Evolutionary conservation across 202 grass and related monocot species (phyloP).

Genomic region (Hordeum pubiflorum): DNA sequence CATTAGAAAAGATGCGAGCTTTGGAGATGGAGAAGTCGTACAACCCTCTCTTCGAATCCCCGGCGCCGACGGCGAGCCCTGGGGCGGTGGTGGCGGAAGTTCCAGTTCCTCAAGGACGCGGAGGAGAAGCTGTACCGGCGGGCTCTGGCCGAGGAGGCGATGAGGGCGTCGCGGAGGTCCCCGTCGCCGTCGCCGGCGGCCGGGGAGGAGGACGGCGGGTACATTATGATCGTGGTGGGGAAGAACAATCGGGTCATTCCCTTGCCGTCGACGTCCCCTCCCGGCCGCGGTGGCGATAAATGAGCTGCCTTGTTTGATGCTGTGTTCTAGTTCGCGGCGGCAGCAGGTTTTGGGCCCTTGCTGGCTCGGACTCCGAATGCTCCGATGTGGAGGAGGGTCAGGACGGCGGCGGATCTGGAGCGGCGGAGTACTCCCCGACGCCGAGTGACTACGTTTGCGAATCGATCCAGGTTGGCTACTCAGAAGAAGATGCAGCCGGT

Average conservation of each 20-base stretch:
- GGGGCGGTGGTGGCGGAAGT: constrained; percentile 62
- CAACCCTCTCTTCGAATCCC: constrained; percentile 66
- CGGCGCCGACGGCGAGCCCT: background rate
- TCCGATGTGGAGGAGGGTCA: no score
- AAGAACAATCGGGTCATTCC: constrained; percentile 41
- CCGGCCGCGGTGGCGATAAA: background rate
- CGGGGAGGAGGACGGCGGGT: constrained; percentile 39
- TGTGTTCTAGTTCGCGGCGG: constrained; percentile 4
- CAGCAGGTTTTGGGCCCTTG: no score
- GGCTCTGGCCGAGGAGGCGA: constrained; percentile 47
- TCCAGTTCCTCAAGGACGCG: constrained; percentile 83
- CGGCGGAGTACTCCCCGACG: no score
- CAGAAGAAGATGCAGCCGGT: no score
- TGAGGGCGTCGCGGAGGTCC: constrained; percentile 25
- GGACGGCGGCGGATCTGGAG: no score
- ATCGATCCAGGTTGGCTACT: no score
- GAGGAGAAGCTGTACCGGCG: constrained; percentile 86
- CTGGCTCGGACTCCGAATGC: no score
- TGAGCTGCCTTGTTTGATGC: constrained; percentile 16
- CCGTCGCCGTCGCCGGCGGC: background rate
- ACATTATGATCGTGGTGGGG: constrained; percentile 45
- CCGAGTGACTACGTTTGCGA: no score
- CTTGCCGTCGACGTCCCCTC: constrained; percentile 22
- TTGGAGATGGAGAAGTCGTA: constrained; percentile 36
- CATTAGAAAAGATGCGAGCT: constrained; percentile 36